Evolutionary conservation across 2,329 filamentous ascomycete genomes (phyloP).

Genomic region (Xylariaceae sp.): DNA sequence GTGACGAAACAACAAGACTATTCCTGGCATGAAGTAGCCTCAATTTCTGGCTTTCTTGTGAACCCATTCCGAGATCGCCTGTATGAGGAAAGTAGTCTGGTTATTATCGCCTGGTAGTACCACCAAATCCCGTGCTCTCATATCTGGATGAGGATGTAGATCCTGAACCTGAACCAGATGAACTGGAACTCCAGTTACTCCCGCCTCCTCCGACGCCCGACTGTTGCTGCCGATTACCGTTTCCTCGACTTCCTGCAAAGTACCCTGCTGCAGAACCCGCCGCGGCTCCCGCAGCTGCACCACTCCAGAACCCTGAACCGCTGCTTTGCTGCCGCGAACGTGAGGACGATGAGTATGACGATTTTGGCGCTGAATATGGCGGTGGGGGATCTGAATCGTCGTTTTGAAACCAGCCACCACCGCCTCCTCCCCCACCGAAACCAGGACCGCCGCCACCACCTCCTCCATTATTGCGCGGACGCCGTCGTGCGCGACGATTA

Average conservation of each 20-base stretch:
- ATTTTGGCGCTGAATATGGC: conserved; percentile 45
- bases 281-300: conserved; percentile 63
- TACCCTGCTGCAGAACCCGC: conserved; percentile 62
- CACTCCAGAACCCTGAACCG: conserved; percentile 73
- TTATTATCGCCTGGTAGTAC: conserved; percentile 54
- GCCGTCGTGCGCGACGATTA: conserved; percentile 6
- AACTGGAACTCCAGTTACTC: conserved; percentile 30
- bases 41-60: too few species aligned
- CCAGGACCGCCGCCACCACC: conserved; percentile 38
- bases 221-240: conserved; percentile 33
- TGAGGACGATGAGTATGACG: conserved; percentile 22
- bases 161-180: conserved; percentile 29
- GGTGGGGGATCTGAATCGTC: conserved; percentile 46
- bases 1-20: not conserved
- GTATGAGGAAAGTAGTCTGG: not conserved
- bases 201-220: conserved; percentile 26
- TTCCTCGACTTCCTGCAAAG: conserved; percentile 47
- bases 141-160: conserved; percentile 47
- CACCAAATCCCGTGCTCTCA: conserved; percentile 70
- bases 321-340: conserved; percentile 44
- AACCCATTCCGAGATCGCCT: not conserved
- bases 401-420: conserved; percentile 26
- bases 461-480: conserved; percentile 27
- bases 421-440: conserved; percentile 34
- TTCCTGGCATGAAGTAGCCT: too few species aligned